These are phyloP conservation scores for Fusarium proliferatum DNA, from an alignment of 2,329 filamentous ascomycete genomes.

Conservation along the genomic window DNA sequence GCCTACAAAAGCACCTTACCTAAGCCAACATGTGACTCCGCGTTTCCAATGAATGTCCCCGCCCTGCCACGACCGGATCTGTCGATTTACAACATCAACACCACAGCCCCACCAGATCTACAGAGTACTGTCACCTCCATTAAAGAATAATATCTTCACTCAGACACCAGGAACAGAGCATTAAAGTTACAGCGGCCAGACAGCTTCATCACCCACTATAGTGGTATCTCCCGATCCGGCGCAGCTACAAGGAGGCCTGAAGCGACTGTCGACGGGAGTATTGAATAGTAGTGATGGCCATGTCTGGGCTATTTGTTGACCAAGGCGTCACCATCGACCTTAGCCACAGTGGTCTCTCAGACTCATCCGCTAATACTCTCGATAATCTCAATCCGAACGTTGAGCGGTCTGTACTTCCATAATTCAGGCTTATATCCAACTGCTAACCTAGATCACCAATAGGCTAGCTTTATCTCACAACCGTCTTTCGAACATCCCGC, in stretches of 20 bases:
- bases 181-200: accelerated
- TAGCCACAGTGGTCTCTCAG: neutral
- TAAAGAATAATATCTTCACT: neutral
- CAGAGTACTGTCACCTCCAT: neutral
- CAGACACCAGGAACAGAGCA: accelerated
- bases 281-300: neutral
- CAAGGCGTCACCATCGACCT: neutral
- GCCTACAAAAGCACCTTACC: neutral
- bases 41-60: neutral
- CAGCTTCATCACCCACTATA: neutral
- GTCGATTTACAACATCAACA: neutral
- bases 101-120: neutral
- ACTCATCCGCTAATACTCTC: neutral
- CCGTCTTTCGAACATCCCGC: neutral
- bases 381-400: neutral
- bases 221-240: neutral
- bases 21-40: neutral
- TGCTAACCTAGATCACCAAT: neutral
- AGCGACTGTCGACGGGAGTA: neutral
- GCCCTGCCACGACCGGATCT: neutral
- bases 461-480: neutral
- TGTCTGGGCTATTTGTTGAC: neutral
- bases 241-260: neutral
- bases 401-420: neutral
- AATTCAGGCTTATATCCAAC: neutral